phyloP scores from a whole-genome alignment of 2,329 filamentous ascomycete species.

The Trichoderma sp. region DNA sequence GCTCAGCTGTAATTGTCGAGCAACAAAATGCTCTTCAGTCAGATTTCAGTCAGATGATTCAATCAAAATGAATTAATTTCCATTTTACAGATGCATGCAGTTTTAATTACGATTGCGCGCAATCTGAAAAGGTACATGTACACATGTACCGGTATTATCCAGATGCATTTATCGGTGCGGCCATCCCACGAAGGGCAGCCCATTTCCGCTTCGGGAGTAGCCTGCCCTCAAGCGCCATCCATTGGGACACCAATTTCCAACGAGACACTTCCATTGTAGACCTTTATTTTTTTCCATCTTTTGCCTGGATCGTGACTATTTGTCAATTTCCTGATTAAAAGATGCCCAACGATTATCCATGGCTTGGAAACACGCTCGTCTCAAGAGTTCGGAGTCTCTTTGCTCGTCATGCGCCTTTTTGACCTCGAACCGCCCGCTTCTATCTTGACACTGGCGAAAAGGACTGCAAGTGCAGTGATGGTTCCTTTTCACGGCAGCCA shows the following conservation, averaged over 20 bases:
- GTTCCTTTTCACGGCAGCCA: not conserved
- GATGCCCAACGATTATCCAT: not conserved
- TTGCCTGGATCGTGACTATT: not conserved
- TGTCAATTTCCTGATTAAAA: not conserved
- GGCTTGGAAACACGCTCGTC: not conserved
- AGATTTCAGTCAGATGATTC: not conserved
- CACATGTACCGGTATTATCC: not conserved
- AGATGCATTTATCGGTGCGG: not conserved
- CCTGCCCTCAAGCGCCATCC: not conserved
- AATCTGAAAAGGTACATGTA: not conserved
- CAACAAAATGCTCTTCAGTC: not conserved
- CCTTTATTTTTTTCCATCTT: not conserved
- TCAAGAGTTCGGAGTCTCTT: not conserved
- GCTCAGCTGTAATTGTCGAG: not conserved
- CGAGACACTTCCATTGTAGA: not conserved
- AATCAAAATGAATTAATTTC: not conserved
- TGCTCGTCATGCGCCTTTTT: not conserved
- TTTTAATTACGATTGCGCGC: not conserved
- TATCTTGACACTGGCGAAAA: not conserved
- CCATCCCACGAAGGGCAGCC: constrained; percentile 4
- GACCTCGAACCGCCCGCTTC: not conserved
- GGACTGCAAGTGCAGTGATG: not conserved
- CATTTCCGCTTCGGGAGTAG: constrained; percentile 12
- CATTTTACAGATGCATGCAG: not conserved
- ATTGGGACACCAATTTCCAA: not conserved